Base-by-base conservation (phyloP, 2,329 filamentous ascomycete species). In the Aureobasidium sp. region DNA sequence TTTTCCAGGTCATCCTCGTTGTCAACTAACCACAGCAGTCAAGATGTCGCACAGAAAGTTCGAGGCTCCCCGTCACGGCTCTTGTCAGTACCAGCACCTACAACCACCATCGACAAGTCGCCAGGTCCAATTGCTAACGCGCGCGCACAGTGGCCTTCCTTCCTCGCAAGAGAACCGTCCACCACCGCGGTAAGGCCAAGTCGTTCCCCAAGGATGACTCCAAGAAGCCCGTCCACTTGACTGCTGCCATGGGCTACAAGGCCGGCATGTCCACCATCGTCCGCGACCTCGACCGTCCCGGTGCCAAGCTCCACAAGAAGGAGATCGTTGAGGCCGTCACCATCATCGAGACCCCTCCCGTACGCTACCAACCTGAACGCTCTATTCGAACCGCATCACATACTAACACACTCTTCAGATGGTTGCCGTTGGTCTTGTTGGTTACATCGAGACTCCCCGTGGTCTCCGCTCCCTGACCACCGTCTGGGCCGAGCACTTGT, bases 191-290 rank as follows among this genome's bases (percentile, higher is more conserved):
- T 80, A 96, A 96, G 86, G 93, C 97, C 79, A 97, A 97, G 91
- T 92, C 88, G 92, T 99, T 99, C 88, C 94, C 94, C 78, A 97
- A 97, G 89, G 94, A 99, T 90, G 92, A 99, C 86, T 84, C 92
- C 77, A 97, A 97, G 90, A 96, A 97, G 88, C 90, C 92, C 75
- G 91, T 97, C 80, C 94, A 99, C 86, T 87, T 99, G 75, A 99
- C 94, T 69, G 94, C 94, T 76, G 82, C 91, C 76, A 92, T 97
- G 88, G 94, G 94, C 79, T 99, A 99, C 88, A 99, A 99, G 91
- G 94, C 94, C 78, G 94, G 94, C 80, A 99, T 99, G 94, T 97
- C 92, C 80, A 99, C 94, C 75, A 94, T 97, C 81, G 94, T 99
- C 79, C 93, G 94, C 82, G 93, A 97, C 81, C 87, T 97, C 80